Evolutionary conservation across 306 rosid species (phyloP).

Genomic region (Medicago ruthenica): DNA sequence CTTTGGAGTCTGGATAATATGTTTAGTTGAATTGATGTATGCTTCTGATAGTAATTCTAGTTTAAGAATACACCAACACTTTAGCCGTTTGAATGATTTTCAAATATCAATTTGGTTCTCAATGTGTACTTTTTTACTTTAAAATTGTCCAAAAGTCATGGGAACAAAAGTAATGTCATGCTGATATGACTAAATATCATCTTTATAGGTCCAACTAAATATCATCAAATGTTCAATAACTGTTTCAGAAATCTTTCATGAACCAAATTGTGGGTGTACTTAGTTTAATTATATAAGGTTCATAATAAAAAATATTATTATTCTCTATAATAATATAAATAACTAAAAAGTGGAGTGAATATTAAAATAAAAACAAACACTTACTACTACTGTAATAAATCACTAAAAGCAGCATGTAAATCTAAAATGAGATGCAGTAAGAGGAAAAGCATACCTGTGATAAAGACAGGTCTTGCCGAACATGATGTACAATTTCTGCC

Average conservation of each 20-base stretch:
- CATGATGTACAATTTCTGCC: constrained; percentile 99
- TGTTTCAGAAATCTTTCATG: neutral
- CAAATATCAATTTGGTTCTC: constrained; percentile 10
- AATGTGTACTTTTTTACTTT: constrained; percentile 1
- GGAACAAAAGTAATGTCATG: constrained; percentile 6
- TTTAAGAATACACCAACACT: neutral
- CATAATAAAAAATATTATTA: neutral
- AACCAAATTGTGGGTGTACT: neutral
- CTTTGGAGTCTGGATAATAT: neutral
- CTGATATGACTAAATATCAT: constrained; percentile 18
- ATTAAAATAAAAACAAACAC: neutral
- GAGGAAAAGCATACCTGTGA: constrained; percentile 66
- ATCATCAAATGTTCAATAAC: neutral
- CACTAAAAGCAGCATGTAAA: constrained; percentile 16
- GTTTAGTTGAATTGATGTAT: constrained; percentile 4
- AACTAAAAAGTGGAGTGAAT: neutral
- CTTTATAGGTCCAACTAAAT: constrained; percentile 10
- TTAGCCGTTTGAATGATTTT: constrained; percentile 12
- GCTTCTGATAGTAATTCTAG: constrained; percentile 12
- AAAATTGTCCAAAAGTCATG: constrained; percentile 9
- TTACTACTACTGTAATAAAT: constrained; percentile 22
- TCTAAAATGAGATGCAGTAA: constrained; percentile 23
- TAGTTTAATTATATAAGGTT: constrained; percentile 4
- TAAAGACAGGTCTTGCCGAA: constrained; percentile 86
- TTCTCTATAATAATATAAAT: constrained; percentile 14